Conservation (phyloP, 2,329 filamentous ascomycete genomes). For the Triangularia verruculosa region DNA sequence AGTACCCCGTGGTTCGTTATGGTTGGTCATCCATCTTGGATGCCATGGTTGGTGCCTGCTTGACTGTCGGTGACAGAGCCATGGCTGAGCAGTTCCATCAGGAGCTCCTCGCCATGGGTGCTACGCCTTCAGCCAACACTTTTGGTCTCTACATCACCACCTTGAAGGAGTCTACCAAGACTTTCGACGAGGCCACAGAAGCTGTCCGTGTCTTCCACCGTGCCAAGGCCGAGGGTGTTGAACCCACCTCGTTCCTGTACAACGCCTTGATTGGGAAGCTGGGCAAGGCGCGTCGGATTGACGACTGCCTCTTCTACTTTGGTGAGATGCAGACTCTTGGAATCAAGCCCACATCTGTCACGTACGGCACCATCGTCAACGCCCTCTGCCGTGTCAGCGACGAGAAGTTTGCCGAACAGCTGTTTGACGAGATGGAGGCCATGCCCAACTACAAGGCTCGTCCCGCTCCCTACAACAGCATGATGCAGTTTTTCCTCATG, state of each 20-base stretch:
- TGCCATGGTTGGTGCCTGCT: conserved; percentile 90
- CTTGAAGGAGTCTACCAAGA: conserved; percentile 93
- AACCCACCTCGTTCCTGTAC: conserved; percentile 95
- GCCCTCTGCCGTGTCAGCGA: conserved; percentile 95
- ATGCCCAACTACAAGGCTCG: conserved; percentile 99
- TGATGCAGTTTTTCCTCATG: conserved; percentile 99
- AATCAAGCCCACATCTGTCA: conserved; percentile 94
- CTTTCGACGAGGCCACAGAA: conserved; percentile 94
- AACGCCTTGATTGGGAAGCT: conserved; percentile 98
- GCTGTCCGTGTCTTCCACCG: conserved; percentile 97
- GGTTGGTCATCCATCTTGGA: conserved; percentile 97
- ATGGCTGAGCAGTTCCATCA: conserved; percentile 85
- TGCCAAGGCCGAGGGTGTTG: conserved; percentile 88
- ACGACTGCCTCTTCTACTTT: conserved; percentile 98
- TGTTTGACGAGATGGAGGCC: conserved; percentile 98
- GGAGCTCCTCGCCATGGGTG: conserved; percentile 85
- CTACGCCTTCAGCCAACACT: conserved; percentile 91
- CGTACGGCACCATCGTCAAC: conserved; percentile 97
- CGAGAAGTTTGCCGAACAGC: conserved; percentile 94
- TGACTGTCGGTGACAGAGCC: conserved; percentile 76
- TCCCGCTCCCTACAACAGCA: conserved; percentile 95
- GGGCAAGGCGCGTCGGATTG: conserved; percentile 94
- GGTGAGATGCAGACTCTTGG: conserved; percentile 91
- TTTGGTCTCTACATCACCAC: conserved; percentile 99
- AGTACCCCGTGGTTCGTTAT: conserved; percentile 85